Evolutionary conservation across 306 rosid genomes (phyloP).

Genomic region (Canavalia gladiata): DNA sequence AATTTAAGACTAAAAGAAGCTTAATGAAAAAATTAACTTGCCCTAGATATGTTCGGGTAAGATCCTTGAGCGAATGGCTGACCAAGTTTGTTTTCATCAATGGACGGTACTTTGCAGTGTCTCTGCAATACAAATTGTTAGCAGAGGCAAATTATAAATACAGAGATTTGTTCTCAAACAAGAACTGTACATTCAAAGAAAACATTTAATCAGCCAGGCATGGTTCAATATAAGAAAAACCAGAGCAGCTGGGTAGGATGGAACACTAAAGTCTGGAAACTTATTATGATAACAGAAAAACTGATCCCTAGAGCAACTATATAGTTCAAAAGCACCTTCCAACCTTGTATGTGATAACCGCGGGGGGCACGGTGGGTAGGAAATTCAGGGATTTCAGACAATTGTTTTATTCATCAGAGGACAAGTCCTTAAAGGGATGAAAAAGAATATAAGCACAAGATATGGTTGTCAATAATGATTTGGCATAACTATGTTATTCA

Average conservation of each 20-base stretch:
- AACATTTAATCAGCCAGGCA: constrained; percentile 13
- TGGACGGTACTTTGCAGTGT: constrained; percentile 82
- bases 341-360: background rate
- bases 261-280: constrained; percentile 31
- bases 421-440: constrained; percentile 21
- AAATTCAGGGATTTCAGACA: constrained; percentile 24
- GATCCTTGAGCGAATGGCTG: constrained; percentile 91
- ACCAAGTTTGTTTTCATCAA: constrained; percentile 84
- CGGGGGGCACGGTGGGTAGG: background rate
- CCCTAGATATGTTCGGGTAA: constrained; percentile 85
- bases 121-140: constrained; percentile 64
- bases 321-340: constrained; percentile 14
- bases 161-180: constrained; percentile 17
- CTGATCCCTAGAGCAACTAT: background rate
- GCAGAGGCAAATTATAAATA: constrained; percentile 31
- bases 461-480: constrained; percentile 2
- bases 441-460: background rate
- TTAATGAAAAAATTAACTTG: constrained; percentile 54
- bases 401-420: constrained; percentile 18
- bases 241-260: constrained; percentile 28
- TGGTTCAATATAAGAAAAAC: constrained; percentile 21
- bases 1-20: constrained; percentile 8
- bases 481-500: constrained; percentile 26
- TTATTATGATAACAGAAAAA: background rate
- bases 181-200: background rate